Evolutionary conservation across 768 basidiomycete species (phyloP).

Genomic region (Tulasnella sp.): DNA sequence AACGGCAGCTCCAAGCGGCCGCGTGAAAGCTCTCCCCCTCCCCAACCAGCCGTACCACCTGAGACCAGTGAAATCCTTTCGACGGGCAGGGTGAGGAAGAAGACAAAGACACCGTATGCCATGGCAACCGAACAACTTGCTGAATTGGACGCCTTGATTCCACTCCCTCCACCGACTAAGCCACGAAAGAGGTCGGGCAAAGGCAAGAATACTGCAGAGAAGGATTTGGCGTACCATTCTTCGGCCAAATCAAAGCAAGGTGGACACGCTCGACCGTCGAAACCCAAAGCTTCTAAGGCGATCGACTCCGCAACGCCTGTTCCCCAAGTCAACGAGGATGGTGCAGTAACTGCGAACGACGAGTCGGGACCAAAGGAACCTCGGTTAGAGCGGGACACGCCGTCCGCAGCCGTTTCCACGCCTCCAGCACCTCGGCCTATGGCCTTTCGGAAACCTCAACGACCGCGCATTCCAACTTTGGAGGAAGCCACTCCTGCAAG

Average conservation of each 20-base stretch:
- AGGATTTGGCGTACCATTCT: slow-evolving; percentile 30
- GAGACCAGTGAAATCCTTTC: slow-evolving; percentile 9
- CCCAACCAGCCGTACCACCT: background rate
- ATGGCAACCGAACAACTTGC: slow-evolving; percentile 24
- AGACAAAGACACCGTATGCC: slow-evolving; percentile 26
- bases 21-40: background rate
- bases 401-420: background rate
- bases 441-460: slow-evolving; percentile 11
- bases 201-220: slow-evolving; percentile 19
- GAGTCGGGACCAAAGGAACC: background rate
- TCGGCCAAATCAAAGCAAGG: slow-evolving; percentile 22
- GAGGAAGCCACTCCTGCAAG: slow-evolving; percentile 22
- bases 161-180: background rate
- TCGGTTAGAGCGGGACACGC: background rate
- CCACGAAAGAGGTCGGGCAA: slow-evolving; percentile 22
- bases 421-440: slow-evolving; percentile 4
- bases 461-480: slow-evolving; percentile 17
- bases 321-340: slow-evolving; percentile 3
- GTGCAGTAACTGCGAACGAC: background rate
- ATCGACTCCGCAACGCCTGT: background rate
- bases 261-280: slow-evolving; percentile 7
- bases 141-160: slow-evolving; percentile 17
- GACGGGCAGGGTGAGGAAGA: slow-evolving; percentile 27
- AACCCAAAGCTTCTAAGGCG: slow-evolving; percentile 10
- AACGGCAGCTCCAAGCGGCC: slow-evolving; percentile 7